A percentile compares a stretch with the other conserved stretches of the same genome.
These are phyloP conservation scores for Daldinia grandis DNA, from an alignment of 495 filamentous ascomycete species.

Conservation along the genomic window DNA sequence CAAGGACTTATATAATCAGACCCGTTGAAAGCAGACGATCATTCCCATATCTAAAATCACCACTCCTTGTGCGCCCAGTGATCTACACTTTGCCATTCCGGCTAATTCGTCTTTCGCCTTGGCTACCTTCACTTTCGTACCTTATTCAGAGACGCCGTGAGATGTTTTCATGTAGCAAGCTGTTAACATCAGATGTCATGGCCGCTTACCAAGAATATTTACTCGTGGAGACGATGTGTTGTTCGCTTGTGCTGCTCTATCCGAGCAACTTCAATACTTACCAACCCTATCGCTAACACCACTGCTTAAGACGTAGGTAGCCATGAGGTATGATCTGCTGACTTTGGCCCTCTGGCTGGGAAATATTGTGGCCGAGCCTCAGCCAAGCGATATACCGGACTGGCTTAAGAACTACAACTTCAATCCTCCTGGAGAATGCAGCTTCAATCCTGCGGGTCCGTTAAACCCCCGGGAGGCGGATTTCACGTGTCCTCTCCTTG, in stretches of 20 bases:
- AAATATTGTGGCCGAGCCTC: not conserved
- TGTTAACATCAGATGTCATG: constrained; percentile 21
- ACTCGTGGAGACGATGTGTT: constrained; percentile 1
- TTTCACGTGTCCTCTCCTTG: constrained; percentile 26
- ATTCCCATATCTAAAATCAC: constrained; percentile 5
- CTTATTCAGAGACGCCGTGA: not conserved
- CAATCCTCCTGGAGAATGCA: constrained; percentile 28
- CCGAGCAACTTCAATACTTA: not conserved
- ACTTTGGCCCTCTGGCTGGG: constrained; percentile 15
- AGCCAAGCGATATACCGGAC: constrained; percentile 13
- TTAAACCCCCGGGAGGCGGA: constrained; percentile 16
- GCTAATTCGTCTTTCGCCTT: constrained; percentile 36
- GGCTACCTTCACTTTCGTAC: constrained; percentile 16
- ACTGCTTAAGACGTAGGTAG: not conserved
- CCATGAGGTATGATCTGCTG: constrained; percentile 17
- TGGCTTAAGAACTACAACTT: constrained; percentile 37
- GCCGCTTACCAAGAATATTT: constrained; percentile 9
- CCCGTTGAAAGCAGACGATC: constrained; percentile 4
- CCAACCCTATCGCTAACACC: not conserved
- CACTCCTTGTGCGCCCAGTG: not conserved
- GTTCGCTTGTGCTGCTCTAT: constrained; percentile 4
- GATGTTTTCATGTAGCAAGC: constrained; percentile 23
- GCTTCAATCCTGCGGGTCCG: constrained; percentile 37
- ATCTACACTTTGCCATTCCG: constrained; percentile 41
- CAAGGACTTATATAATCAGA: not conserved